Base-by-base conservation (phyloP, 2,329 filamentous ascomycete genomes). In the Claviceps humidiphila region DNA sequence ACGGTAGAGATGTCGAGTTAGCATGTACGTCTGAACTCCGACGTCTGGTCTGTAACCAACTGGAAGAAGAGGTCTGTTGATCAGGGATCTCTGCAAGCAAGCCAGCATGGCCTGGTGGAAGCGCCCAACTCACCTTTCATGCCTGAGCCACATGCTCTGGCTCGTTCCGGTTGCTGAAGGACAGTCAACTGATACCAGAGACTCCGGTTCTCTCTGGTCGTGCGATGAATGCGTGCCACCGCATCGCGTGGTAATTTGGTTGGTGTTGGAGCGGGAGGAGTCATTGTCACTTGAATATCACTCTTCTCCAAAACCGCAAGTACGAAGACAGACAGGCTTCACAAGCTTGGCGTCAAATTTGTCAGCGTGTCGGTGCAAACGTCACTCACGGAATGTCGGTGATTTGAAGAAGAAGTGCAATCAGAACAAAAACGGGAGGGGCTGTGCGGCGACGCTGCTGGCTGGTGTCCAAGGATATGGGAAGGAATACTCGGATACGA, bases 91-190 rank as follows among this genome's bases (percentile, higher is more conserved):
- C 30, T 34, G 30, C 30, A 24, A 34, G 17, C 4, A 5, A 3
- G 16, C 16, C n/a, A 9, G n/a, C 17, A 44, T 26, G 13, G 9
- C 9, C 9, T 34, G 30, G 9, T 34, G 30, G 9, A 11, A 11
- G 8, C 30, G 30, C 30, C 9, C 30, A 42, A 60, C 84, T 70
- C 76, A 95, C 89, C 95, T 73, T 97, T 97, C 51, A 89, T 89
- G 55, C 93, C 93, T 52, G 89, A 90, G 63, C 93, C 93, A 68
- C 93, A 98, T 52, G 93, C 93, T 74, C 93, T 81, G 49, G 93
- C 91, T 62, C 90, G 87, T 71, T 95, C 86, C 20, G 93, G 93
- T 67, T 97, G 89, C 70, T 98, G 93, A 61, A 96, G 83, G 52
- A 97, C 89, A 54, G 80, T 82, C 67, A 97, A 74, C 58, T 79